A percentile compares a stretch with the other conserved stretches of the same genome.
Conservation (phyloP, 1,139 yeast species). For the Suhomyces bribrorum region DNA sequence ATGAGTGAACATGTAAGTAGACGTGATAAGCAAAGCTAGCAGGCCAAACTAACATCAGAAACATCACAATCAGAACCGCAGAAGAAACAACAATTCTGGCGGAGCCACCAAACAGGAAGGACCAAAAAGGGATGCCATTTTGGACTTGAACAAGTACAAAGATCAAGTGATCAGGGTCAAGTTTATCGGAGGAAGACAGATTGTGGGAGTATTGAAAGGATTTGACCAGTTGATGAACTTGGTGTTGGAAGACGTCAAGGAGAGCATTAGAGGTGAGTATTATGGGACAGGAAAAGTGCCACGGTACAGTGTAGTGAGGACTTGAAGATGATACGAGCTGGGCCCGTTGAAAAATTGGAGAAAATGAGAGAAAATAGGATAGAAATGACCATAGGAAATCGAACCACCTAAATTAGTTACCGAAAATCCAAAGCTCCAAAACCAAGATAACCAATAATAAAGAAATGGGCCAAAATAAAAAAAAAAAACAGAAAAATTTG, state of each 20-base stretch:
- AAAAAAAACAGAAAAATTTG: too few species aligned
- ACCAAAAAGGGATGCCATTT: slow-evolving; percentile 87
- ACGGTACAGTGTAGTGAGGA: too few species aligned
- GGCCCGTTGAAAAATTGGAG: too few species aligned
- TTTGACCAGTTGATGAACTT: slow-evolving; percentile 92
- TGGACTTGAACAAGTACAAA: slow-evolving; percentile 76
- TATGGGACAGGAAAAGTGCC: too few species aligned
- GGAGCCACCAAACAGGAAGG: slow-evolving; percentile 56
- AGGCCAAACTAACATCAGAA: slow-evolving; percentile 10
- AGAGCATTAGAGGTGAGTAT: slow-evolving; percentile 58
- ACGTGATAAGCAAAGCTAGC: too few species aligned
- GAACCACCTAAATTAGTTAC: too few species aligned
- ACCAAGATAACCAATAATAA: too few species aligned
- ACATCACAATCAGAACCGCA: slow-evolving; percentile 18
- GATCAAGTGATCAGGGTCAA: slow-evolving; percentile 76
- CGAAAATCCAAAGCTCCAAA: too few species aligned
- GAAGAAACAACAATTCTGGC: slow-evolving; percentile 27
- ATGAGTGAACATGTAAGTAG: slow-evolving; percentile 19
- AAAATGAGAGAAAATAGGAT: not conserved
- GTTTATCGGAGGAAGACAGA: slow-evolving; percentile 83
- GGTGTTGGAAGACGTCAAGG: slow-evolving; percentile 83
- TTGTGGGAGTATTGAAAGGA: slow-evolving; percentile 80
- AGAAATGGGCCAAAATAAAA: too few species aligned
- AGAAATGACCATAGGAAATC: not conserved
- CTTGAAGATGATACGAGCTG: too few species aligned